A percentile compares a stretch with the other conserved stretches of the same genome.
Evolutionary conservation across 768 basidiomycete genomes (phyloP).

Genomic region (Lyophyllum atratum): DNA sequence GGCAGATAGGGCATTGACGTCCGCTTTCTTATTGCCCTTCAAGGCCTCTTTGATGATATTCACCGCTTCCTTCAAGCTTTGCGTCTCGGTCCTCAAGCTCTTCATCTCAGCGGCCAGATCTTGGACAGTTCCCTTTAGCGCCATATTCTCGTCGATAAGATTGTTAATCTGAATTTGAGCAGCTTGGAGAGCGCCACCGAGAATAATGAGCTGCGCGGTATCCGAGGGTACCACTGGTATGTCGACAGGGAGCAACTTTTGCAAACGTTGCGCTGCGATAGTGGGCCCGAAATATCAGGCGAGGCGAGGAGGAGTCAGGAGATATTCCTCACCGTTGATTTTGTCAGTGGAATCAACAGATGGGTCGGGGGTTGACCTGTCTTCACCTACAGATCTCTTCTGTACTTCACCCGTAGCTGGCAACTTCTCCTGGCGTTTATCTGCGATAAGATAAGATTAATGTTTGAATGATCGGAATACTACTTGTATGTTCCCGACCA

Average conservation of each 20-base stretch:
- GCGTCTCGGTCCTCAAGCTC: background rate
- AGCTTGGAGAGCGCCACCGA: background rate
- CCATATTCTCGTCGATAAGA: background rate
- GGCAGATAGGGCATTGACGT: background rate
- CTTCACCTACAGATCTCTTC: no score
- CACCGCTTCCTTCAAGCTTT: background rate
- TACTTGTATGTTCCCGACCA: background rate
- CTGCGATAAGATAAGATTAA: background rate
- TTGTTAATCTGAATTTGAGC: background rate
- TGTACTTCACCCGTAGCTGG: no score
- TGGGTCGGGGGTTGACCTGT: no score
- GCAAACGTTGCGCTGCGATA: background rate
- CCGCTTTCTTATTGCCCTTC: background rate
- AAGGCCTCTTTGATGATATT: background rate
- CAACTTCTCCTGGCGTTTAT: background rate
- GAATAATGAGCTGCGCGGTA: background rate
- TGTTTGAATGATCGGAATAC: background rate
- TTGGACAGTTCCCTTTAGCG: background rate
- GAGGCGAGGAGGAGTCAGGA: no score
- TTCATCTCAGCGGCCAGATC: background rate
- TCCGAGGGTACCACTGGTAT: background rate
- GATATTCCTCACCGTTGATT: no score
- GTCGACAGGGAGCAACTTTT: background rate
- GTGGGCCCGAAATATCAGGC: no score
- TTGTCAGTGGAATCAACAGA: no score